phyloP scores from a whole-genome alignment of 192 early-diverging fungal species.

The Tieghemiomyces parasiticus region DNA sequence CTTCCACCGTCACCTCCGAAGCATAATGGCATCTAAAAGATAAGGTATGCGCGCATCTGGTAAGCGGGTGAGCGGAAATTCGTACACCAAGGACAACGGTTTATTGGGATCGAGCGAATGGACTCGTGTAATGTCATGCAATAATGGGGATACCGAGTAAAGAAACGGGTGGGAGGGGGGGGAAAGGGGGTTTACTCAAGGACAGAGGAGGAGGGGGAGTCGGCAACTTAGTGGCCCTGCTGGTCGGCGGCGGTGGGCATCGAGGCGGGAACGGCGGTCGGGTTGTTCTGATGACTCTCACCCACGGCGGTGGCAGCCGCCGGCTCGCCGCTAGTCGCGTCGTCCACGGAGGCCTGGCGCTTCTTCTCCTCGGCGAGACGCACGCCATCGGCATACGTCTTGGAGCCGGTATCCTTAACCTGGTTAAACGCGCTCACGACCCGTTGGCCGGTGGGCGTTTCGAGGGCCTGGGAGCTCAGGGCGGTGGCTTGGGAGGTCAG shows the following conservation, averaged over 20 bases:
- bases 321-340: not conserved
- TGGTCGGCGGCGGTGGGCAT: not conserved
- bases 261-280: not conserved
- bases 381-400: not conserved
- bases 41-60: too few species aligned
- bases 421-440: not conserved
- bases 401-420: slow-evolving; percentile 1
- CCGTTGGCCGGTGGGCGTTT: slow-evolving; percentile 6
- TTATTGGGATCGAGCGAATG: too few species aligned
- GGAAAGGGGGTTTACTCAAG: not conserved
- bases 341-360: not conserved
- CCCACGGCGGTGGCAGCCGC: not conserved
- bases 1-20: too few species aligned
- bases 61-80: too few species aligned
- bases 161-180: too few species aligned
- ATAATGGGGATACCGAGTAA: too few species aligned
- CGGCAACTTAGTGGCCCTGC: not conserved
- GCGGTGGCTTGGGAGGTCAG: not conserved
- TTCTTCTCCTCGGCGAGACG: slow-evolving; percentile 5
- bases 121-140: too few species aligned
- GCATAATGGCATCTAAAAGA: too few species aligned
- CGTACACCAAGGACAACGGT: too few species aligned
- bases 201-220: not conserved
- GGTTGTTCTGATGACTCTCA: not conserved
- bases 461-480: slow-evolving; percentile 6